Conservation (phyloP, 495 filamentous ascomycete genomes). For the Daldinia caldariorum region DNA sequence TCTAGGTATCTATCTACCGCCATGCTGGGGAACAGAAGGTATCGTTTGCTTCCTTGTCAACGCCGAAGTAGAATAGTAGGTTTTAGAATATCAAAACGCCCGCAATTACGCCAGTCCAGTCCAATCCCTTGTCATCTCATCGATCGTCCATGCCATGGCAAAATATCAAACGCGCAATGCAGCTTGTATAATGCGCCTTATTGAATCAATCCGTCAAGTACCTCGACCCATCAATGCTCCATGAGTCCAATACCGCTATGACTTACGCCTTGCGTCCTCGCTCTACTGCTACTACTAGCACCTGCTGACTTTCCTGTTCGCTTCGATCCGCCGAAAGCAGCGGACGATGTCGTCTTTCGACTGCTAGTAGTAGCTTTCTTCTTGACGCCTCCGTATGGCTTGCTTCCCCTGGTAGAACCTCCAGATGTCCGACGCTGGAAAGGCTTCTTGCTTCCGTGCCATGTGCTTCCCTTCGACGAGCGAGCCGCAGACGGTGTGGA, state of each 20-base stretch:
- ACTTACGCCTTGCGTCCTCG: slow-evolving; percentile 31
- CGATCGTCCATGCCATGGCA: slow-evolving; percentile 18
- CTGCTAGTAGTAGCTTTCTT: slow-evolving; percentile 41
- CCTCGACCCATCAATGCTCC: slow-evolving; percentile 35
- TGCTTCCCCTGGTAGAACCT: slow-evolving; percentile 34
- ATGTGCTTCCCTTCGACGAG: slow-evolving; percentile 18
- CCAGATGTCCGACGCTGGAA: slow-evolving; percentile 39
- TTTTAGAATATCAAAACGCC: slow-evolving; percentile 9
- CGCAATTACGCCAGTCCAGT: slow-evolving; percentile 7
- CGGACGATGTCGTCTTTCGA: slow-evolving; percentile 35
- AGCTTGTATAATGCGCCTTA: slow-evolving; percentile 4
- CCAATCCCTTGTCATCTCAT: slow-evolving; percentile 22
- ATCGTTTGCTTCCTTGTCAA: neutral
- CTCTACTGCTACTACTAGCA: slow-evolving; percentile 26
- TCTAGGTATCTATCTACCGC: neutral
- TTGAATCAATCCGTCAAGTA: slow-evolving; percentile 3
- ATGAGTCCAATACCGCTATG: slow-evolving; percentile 44
- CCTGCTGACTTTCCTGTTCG: slow-evolving; percentile 12
- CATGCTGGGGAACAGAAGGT: neutral
- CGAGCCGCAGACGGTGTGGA: slow-evolving; percentile 29
- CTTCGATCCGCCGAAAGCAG: slow-evolving; percentile 23
- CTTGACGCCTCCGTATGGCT: slow-evolving; percentile 43
- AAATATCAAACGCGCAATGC: slow-evolving; percentile 13
- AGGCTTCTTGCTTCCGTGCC: slow-evolving; percentile 40
- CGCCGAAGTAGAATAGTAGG: neutral